phyloP scores from a whole-genome alignment of 495 filamentous ascomycete genomes.

The Corynascus novoguineensis region DNA sequence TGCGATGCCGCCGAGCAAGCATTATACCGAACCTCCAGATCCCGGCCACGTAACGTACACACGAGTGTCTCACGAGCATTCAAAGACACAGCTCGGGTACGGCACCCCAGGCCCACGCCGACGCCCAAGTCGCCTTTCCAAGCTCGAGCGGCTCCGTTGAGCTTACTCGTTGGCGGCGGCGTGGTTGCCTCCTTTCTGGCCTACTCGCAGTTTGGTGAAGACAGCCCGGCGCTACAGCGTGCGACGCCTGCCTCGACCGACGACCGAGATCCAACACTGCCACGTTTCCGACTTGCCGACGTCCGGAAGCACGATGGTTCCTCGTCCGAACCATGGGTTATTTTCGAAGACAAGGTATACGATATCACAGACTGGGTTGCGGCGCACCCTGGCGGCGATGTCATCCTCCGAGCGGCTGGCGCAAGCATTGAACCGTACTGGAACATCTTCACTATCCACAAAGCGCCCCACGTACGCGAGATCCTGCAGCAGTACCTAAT shows the following conservation, averaged over 20 bases:
- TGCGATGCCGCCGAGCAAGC: not conserved
- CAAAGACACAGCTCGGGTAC: not conserved
- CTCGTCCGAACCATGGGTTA: slow-evolving; percentile 48
- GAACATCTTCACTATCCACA: slow-evolving; percentile 59
- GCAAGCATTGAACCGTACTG: slow-evolving; percentile 56
- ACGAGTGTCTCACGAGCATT: not conserved
- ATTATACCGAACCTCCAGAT: not conserved
- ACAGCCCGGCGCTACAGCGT: not conserved
- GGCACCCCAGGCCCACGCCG: not conserved
- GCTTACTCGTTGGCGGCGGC: slow-evolving; percentile 24
- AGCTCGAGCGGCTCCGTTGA: slow-evolving; percentile 19
- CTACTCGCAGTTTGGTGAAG: slow-evolving; percentile 14
- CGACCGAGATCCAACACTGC: slow-evolving; percentile 33
- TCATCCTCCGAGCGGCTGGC: slow-evolving; percentile 55
- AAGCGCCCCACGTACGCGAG: slow-evolving; percentile 51
- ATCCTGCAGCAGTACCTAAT: slow-evolving; percentile 52
- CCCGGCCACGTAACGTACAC: slow-evolving; percentile 12
- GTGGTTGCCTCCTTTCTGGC: slow-evolving; percentile 22
- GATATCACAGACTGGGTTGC: slow-evolving; percentile 55
- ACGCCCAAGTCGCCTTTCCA: not conserved
- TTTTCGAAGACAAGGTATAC: slow-evolving; percentile 49
- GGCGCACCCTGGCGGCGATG: slow-evolving; percentile 55
- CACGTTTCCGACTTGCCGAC: slow-evolving; percentile 44
- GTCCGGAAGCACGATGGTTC: slow-evolving; percentile 44
- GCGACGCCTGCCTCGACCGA: slow-evolving; percentile 12